phyloP scores from a whole-genome alignment of 2,329 filamentous ascomycete species.

The Colletotrichum spinosum region DNA sequence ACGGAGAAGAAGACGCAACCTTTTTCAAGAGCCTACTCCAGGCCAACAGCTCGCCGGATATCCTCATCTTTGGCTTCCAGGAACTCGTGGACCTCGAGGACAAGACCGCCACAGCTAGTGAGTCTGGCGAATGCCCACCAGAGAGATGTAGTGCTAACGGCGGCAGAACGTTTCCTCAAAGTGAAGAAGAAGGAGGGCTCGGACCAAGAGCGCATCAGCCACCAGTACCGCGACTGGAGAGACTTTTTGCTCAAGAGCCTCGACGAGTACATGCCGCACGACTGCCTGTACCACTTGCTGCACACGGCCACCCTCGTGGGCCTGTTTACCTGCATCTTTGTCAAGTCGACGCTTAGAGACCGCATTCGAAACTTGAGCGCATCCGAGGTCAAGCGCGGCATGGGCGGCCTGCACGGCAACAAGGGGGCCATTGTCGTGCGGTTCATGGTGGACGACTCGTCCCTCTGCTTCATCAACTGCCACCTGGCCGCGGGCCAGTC shows the following conservation, averaged over 20 bases:
- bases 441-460: conserved; percentile 94
- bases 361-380: conserved; percentile 82
- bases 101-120: conserved; percentile 95
- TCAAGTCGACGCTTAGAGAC: conserved; percentile 81
- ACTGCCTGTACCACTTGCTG: conserved; percentile 84
- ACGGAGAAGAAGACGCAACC: conserved; percentile 74
- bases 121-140: conserved; percentile 43
- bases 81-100: conserved; percentile 98
- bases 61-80: conserved; percentile 96
- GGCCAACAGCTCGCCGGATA: conserved; percentile 83
- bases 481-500: conserved; percentile 95
- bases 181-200: conserved; percentile 87
- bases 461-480: conserved; percentile 96
- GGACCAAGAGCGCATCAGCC: conserved; percentile 92
- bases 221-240: conserved; percentile 96
- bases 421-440: conserved; percentile 93
- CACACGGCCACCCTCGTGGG: conserved; percentile 93
- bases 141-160: conserved; percentile 43
- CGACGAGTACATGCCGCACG: conserved; percentile 83
- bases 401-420: conserved; percentile 95
- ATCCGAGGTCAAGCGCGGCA: conserved; percentile 92
- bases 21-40: conserved; percentile 87
- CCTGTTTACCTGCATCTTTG: conserved; percentile 95
- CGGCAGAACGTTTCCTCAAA: conserved; percentile 82
- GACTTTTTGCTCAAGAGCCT: conserved; percentile 87